phyloP scores from a whole-genome alignment of 306 rosid species.

The Castanea mollissima region DNA sequence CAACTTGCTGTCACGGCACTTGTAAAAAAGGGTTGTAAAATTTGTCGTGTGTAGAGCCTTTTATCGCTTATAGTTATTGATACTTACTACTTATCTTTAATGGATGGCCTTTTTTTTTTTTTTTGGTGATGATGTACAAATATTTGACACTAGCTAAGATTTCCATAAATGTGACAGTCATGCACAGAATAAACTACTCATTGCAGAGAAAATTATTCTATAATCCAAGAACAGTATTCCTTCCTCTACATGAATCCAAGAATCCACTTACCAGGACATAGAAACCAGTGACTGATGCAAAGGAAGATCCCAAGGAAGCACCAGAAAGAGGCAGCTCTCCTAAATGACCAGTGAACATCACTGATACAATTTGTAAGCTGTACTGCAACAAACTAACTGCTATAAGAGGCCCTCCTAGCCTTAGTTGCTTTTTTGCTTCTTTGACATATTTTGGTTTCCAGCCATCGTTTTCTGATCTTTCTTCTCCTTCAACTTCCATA shows the following conservation, averaged over 20 bases:
- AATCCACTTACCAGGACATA: conserved; percentile 39
- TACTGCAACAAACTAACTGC: conserved; percentile 46
- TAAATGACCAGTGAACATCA: conserved; percentile 62
- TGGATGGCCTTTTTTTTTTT: background rate
- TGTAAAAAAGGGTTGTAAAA: no score
- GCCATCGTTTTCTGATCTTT: background rate
- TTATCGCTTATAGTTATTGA: no score
- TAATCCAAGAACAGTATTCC: no score
- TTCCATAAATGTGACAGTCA: background rate
- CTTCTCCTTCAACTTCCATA: background rate
- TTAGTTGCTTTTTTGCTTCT: conserved; percentile 44
- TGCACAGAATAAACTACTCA: background rate
- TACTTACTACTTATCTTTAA: background rate
- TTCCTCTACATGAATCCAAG: no score
- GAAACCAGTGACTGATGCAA: conserved; percentile 49
- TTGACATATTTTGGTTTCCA: conserved; percentile 23
- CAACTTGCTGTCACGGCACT: no score
- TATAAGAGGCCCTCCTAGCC: conserved; percentile 57
- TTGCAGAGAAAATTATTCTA: background rate
- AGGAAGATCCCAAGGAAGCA: conserved; percentile 51
- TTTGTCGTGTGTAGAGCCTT: no score
- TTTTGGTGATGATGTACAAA: background rate
- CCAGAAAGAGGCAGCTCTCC: conserved; percentile 55
- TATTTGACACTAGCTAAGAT: background rate
- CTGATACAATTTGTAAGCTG: conserved; percentile 43